phyloP scores from a whole-genome alignment of 371 early-diverging fungal species.

The Mortierella sp. region DNA sequence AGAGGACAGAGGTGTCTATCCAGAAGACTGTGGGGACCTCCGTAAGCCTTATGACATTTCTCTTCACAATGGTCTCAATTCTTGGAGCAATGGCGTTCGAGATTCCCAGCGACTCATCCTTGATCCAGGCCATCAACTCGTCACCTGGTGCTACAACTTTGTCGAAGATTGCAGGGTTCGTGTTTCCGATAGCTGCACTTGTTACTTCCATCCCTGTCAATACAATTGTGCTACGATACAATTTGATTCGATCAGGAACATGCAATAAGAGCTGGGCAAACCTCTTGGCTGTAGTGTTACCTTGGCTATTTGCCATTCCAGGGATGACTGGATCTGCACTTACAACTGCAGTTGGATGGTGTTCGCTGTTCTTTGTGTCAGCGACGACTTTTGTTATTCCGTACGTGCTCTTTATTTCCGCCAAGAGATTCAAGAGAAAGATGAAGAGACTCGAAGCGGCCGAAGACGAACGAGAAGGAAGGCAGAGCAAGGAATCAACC shows the following conservation, averaged over 20 bases:
- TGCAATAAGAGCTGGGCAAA: constrained; percentile 69
- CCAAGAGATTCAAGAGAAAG: constrained; percentile 58
- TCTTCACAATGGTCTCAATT: constrained; percentile 62
- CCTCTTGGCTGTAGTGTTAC: constrained; percentile 59
- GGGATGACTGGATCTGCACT: constrained; percentile 60
- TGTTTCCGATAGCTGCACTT: constrained; percentile 79
- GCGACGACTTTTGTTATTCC: constrained; percentile 84
- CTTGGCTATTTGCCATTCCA: constrained; percentile 77
- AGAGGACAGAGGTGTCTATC: constrained; percentile 64
- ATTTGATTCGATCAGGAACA: constrained; percentile 71
- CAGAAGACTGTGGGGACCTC: constrained; percentile 64
- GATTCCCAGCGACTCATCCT: constrained; percentile 60
- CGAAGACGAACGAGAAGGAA: constrained; percentile 30
- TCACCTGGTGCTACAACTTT: constrained; percentile 58
- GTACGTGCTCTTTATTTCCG: constrained; percentile 77
- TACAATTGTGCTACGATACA: constrained; percentile 79
- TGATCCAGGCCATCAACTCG: constrained; percentile 61
- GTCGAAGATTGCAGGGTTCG: constrained; percentile 70
- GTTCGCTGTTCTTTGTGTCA: constrained; percentile 68
- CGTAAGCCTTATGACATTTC: constrained; percentile 60
- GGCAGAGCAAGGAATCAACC: background rate
- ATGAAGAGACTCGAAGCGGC: constrained; percentile 32
- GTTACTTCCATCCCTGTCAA: constrained; percentile 84
- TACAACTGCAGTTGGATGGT: constrained; percentile 63
- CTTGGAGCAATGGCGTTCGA: constrained; percentile 69